Conservation (phyloP, 169 alveolate genomes). For the Cryptosporidium sp. region DNA sequence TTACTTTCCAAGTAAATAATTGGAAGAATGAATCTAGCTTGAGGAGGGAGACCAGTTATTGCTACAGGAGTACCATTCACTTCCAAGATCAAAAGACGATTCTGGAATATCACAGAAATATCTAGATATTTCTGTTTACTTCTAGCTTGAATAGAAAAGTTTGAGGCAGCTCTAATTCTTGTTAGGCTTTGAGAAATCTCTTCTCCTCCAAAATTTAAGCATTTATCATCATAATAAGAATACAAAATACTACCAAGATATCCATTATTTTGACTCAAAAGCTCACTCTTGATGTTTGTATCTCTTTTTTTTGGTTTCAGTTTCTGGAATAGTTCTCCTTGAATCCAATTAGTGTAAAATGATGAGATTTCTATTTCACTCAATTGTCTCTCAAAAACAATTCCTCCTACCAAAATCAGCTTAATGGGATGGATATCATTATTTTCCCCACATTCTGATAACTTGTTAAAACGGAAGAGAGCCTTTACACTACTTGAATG, state of each 20-base stretch:
- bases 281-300: neutral
- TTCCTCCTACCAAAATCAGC: slow-evolving; percentile 43
- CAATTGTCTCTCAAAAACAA: slow-evolving; percentile 23
- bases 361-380: slow-evolving; percentile 8
- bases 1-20: slow-evolving; percentile 18
- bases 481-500: slow-evolving; percentile 40
- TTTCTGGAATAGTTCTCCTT: slow-evolving; percentile 20
- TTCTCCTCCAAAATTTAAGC: slow-evolving; percentile 62
- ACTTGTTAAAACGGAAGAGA: neutral
- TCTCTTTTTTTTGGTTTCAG: slow-evolving; percentile 1
- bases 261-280: neutral
- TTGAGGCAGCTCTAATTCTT: slow-evolving; percentile 44
- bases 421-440: neutral
- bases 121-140: neutral
- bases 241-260: slow-evolving; percentile 59
- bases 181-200: slow-evolving; percentile 19
- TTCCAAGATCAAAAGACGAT: slow-evolving; percentile 25
- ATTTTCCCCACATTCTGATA: neutral
- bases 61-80: slow-evolving; percentile 25
- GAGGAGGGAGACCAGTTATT: slow-evolving; percentile 47
- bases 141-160: neutral
- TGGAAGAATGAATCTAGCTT: slow-evolving; percentile 55
- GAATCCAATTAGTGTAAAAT: slow-evolving; percentile 23
- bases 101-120: slow-evolving; percentile 38
- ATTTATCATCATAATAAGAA: slow-evolving; percentile 65